phyloP scores from a whole-genome alignment of 768 basidiomycete genomes.

The Paxillus involutus region DNA sequence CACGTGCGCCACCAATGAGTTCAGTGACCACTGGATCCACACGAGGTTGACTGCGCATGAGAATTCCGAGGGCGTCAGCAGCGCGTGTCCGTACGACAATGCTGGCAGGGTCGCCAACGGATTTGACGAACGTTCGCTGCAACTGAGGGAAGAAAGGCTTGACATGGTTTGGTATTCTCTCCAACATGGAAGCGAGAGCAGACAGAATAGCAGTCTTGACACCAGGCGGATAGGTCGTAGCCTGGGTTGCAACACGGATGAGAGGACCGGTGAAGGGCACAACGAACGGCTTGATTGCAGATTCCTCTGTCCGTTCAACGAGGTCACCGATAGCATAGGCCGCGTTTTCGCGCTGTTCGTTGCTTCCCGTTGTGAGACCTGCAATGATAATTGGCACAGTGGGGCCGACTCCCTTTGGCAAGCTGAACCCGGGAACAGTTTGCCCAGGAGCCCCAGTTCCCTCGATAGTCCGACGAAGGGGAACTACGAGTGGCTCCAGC shows the following conservation, averaged over 20 bases:
- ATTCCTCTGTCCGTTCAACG: constrained; percentile 82
- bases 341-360: constrained; percentile 93
- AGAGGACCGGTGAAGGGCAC: constrained; percentile 95
- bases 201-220: constrained; percentile 91
- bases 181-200: constrained; percentile 83
- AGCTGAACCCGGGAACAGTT: constrained; percentile 81
- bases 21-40: constrained; percentile 96
- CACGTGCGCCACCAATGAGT: constrained; percentile 60
- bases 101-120: constrained; percentile 77
- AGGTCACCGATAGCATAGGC: constrained; percentile 97
- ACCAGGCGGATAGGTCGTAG: constrained; percentile 84
- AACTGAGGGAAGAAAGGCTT: constrained; percentile 99
- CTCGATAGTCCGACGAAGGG: constrained; percentile 87
- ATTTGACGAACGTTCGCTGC: constrained; percentile 95
- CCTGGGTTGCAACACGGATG: constrained; percentile 91
- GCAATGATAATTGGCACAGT: constrained; percentile 87
- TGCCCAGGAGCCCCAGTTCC: constrained; percentile 75
- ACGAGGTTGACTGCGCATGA: constrained; percentile 89
- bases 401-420: constrained; percentile 80
- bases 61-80: constrained; percentile 78
- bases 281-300: constrained; percentile 91
- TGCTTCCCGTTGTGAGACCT: constrained; percentile 91
- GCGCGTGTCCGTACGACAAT: constrained; percentile 78
- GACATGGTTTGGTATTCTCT: constrained; percentile 83
- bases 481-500: constrained; percentile 85